Conservation (phyloP, 2,329 filamentous ascomycete species). For the Pleurostoma richardsiae region DNA sequence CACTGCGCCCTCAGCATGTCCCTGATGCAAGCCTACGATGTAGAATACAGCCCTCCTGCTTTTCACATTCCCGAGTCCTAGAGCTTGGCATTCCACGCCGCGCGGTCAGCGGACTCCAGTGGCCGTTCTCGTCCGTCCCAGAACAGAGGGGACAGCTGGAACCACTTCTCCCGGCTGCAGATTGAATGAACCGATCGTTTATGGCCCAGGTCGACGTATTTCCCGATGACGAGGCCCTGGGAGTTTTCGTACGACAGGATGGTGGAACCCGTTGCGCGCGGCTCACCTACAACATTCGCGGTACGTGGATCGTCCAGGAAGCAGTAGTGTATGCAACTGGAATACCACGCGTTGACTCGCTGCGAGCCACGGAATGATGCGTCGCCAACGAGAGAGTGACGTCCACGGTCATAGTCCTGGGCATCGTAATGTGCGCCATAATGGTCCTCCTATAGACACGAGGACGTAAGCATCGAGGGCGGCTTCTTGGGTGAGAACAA, state of each 20-base stretch:
- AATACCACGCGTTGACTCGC: constrained; percentile 54
- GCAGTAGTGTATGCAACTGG: constrained; percentile 52
- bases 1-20: no score
- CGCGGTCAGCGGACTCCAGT: constrained; percentile 35
- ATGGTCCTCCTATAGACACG: constrained; percentile 44
- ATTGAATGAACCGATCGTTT: constrained; percentile 29
- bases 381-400: constrained; percentile 56
- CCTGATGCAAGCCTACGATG: no score
- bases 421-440: constrained; percentile 54
- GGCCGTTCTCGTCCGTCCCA: constrained; percentile 40
- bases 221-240: constrained; percentile 21
- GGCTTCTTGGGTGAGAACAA: neutral
- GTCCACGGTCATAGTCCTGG: constrained; percentile 51
- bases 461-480: no score
- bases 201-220: constrained; percentile 30
- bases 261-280: constrained; percentile 10
- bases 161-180: constrained; percentile 30
- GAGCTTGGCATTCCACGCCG: constrained; percentile 39
- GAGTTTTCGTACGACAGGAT: constrained; percentile 21
- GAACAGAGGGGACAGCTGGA: constrained; percentile 39
- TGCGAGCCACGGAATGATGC: constrained; percentile 47
- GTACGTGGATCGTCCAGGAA: constrained; percentile 56
- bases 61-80: constrained; percentile 12
- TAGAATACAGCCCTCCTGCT: no score
- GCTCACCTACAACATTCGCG: constrained; percentile 38